These are phyloP conservation scores for Tricholoma furcatifolium DNA, from an alignment of 768 basidiomycete species.

Conservation along the genomic window DNA sequence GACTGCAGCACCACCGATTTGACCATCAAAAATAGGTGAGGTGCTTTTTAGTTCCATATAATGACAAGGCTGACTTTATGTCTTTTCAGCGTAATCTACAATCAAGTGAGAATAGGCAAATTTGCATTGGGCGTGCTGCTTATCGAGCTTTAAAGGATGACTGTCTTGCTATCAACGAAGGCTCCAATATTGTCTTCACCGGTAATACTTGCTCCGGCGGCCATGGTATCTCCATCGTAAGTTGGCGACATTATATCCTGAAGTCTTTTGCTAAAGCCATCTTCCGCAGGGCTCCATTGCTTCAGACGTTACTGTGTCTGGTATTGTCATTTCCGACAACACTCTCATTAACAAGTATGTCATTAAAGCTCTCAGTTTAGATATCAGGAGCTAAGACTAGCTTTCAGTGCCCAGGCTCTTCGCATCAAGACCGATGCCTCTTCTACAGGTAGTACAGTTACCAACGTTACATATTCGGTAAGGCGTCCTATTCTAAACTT, in stretches of 20 bases:
- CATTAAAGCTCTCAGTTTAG: too few species aligned
- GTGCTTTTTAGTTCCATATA: background rate
- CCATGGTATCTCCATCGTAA: slow-evolving; percentile 67
- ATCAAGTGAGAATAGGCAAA: slow-evolving; percentile 33
- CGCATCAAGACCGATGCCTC: slow-evolving; percentile 57
- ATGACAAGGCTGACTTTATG: background rate
- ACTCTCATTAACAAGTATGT: slow-evolving; percentile 51
- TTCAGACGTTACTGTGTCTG: slow-evolving; percentile 44
- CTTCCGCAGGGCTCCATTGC: slow-evolving; percentile 51
- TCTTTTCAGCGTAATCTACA: slow-evolving; percentile 32
- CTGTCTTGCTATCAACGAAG: slow-evolving; percentile 54
- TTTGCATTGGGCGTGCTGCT: background rate
- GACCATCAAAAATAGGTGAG: slow-evolving; percentile 42
- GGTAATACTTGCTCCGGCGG: slow-evolving; percentile 56
- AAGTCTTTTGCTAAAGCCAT: slow-evolving; percentile 13
- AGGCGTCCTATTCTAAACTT: slow-evolving; percentile 5
- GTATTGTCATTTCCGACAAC: slow-evolving; percentile 49
- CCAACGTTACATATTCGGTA: slow-evolving; percentile 49
- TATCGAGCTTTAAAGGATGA: slow-evolving; percentile 41
- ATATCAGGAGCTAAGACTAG: slow-evolving; percentile 1
- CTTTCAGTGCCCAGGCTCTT: slow-evolving; percentile 46
- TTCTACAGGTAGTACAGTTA: slow-evolving; percentile 46
- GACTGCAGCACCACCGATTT: slow-evolving; percentile 37
- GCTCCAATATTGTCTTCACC: slow-evolving; percentile 44
- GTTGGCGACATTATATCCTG: slow-evolving; percentile 11